Conservation (phyloP, 768 basidiomycete species). For the Psilocybe tampanensis region DNA sequence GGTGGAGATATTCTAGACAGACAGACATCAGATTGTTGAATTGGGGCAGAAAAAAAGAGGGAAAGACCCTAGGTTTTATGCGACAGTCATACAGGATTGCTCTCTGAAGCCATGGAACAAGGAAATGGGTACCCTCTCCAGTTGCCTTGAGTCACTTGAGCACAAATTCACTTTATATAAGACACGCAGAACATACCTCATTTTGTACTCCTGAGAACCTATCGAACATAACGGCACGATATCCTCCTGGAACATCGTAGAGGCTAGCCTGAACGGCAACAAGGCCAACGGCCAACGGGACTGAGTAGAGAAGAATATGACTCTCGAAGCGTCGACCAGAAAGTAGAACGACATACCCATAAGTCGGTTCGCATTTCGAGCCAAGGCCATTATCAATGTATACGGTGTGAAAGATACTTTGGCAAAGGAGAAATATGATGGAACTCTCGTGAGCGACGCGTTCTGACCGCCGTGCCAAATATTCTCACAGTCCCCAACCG, state of each 20-base stretch:
- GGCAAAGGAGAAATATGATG: too few species aligned
- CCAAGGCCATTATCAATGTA: constrained; percentile 4
- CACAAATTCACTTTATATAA: background rate
- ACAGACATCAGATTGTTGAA: too few species aligned
- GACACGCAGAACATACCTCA: constrained; percentile 47
- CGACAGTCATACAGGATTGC: constrained; percentile 98
- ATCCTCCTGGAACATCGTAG: constrained; percentile 86
- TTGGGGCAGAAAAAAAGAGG: background rate
- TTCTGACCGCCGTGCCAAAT: background rate
- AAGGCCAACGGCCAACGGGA: constrained; percentile 50
- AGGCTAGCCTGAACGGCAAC: constrained; percentile 52
- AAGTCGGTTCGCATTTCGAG: background rate
- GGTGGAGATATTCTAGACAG: constrained; percentile 88
- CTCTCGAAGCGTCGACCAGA: background rate
- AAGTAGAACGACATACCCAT: background rate
- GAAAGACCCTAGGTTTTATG: constrained; percentile 88
- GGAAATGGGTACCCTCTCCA: constrained; percentile 93
- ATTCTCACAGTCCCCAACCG: background rate
- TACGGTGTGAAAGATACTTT: too few species aligned
- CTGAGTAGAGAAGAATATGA: constrained; percentile 22
- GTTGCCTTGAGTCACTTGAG: constrained; percentile 56
- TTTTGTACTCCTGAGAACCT: constrained; percentile 91
- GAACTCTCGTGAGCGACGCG: background rate
- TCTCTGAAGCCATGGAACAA: constrained; percentile 93
- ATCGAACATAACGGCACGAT: constrained; percentile 97